Evolutionary conservation across 257 asterid genomes (phyloP).

Genomic region (Nicotiana otophora): DNA sequence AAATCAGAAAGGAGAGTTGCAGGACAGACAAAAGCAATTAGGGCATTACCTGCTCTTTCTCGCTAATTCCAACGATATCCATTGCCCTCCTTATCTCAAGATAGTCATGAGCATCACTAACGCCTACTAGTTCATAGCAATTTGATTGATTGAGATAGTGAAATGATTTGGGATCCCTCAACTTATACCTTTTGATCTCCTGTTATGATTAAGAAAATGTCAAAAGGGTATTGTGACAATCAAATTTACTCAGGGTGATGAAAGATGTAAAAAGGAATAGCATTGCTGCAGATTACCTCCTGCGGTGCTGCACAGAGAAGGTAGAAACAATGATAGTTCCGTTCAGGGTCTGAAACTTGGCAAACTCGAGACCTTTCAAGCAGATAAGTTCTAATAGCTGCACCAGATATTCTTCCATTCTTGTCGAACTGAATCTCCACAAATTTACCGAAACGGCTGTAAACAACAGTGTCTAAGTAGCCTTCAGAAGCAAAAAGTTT

Average conservation of each 20-base stretch:
- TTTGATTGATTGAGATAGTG: slow-evolving; percentile 89
- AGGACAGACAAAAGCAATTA: slow-evolving; percentile 12
- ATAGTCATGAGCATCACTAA: slow-evolving; percentile 85
- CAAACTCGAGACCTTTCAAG: slow-evolving; percentile 98
- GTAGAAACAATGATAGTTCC: slow-evolving; percentile 94
- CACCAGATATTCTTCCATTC: slow-evolving; percentile 94
- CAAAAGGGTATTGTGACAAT: slow-evolving; percentile 15
- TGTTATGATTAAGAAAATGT: slow-evolving; percentile 31
- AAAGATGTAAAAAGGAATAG: slow-evolving; percentile 14
- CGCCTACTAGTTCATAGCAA: slow-evolving; percentile 76
- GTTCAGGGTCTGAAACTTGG: slow-evolving; percentile 95
- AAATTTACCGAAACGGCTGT: slow-evolving; percentile 97
- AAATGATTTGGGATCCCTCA: slow-evolving; percentile 74
- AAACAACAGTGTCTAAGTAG: slow-evolving; percentile 15
- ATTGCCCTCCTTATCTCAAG: slow-evolving; percentile 98
- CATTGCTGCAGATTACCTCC: slow-evolving; percentile 45
- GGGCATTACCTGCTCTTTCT: slow-evolving; percentile 69
- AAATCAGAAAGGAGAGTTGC: not conserved
- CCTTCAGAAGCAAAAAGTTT: not conserved
- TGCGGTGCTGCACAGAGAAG: slow-evolving; percentile 96
- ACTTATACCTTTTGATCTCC: slow-evolving; percentile 84
- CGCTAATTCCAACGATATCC: slow-evolving; percentile 95
- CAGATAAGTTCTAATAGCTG: slow-evolving; percentile 95
- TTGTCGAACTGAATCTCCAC: slow-evolving; percentile 95
- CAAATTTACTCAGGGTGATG: slow-evolving; percentile 5